Percentiles rank a stretch among this genome's conserved stretches.
Evolutionary conservation across 345 rosid species (phyloP).

Genomic region (Ceriops decandra): DNA sequence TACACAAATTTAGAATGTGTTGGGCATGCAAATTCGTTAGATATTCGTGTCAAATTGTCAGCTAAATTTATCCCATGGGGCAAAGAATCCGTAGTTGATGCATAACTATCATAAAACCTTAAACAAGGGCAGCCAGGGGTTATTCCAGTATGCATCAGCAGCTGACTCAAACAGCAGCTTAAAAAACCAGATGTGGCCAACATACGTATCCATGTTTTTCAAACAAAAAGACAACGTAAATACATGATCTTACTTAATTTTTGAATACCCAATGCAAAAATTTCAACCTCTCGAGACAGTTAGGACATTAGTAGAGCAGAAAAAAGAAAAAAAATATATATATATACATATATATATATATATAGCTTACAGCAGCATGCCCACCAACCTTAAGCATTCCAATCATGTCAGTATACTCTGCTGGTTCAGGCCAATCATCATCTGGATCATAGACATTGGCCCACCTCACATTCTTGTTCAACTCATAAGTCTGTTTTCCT

Average conservation of each 20-base stretch:
- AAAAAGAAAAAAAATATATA: background rate
- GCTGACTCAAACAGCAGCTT: too few species aligned
- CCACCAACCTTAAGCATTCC: slow-evolving; percentile 72
- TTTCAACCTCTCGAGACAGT: background rate
- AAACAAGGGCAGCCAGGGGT: too few species aligned
- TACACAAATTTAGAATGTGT: too few species aligned
- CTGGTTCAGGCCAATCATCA: slow-evolving; percentile 83
- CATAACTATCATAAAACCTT: too few species aligned
- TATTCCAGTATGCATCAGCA: too few species aligned
- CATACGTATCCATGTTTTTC: background rate
- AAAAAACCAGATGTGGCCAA: too few species aligned
- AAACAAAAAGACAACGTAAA: background rate
- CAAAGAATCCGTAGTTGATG: too few species aligned
- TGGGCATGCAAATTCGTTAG: too few species aligned
- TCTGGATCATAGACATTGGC: slow-evolving; percentile 82
- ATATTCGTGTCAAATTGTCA: too few species aligned
- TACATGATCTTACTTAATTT: background rate
- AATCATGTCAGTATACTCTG: slow-evolving; percentile 72
- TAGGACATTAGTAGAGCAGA: background rate
- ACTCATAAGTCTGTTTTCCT: slow-evolving; percentile 85
- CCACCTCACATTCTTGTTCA: slow-evolving; percentile 96
- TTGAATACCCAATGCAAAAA: background rate
- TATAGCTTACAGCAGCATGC: background rate
- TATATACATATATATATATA: too few species aligned
- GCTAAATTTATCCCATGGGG: too few species aligned